A percentile compares a stretch with the other conserved stretches of the same genome.
Conservation (phyloP, 2,329 filamentous ascomycete species). For the Stagonosporopsis chrysanthemi region DNA sequence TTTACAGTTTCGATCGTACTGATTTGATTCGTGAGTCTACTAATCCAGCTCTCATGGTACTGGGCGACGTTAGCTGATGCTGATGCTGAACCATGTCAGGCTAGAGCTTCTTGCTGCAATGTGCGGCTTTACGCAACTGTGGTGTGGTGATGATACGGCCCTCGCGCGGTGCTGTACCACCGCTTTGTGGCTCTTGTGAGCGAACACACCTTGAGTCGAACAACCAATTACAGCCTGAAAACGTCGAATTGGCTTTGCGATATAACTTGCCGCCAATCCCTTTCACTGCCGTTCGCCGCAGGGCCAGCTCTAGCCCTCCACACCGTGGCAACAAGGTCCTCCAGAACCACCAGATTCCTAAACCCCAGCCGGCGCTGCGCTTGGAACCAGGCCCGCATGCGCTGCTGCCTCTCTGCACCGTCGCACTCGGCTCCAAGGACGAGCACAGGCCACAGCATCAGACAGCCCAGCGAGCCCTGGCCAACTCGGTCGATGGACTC, state of each 20-base stretch:
- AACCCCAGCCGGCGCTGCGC: constrained; percentile 19
- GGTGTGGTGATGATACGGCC: no score
- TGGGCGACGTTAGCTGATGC: no score
- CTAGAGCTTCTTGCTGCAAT: no score
- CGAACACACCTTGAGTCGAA: no score
- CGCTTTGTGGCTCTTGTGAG: no score
- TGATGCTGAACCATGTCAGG: no score
- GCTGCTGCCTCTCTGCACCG: not conserved
- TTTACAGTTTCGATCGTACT: no score
- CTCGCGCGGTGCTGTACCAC: no score
- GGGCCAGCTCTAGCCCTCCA: constrained; percentile 4
- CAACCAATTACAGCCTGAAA: constrained; percentile 11
- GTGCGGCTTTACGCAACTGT: no score
- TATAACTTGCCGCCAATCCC: constrained; percentile 16
- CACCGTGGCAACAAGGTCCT: constrained; percentile 16
- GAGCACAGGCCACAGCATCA: constrained; percentile 24
- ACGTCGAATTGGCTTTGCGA: constrained; percentile 14
- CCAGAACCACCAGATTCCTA: constrained; percentile 15
- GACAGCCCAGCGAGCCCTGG: constrained; percentile 15
- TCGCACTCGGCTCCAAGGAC: constrained; percentile 21
- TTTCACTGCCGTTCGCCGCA: not conserved
- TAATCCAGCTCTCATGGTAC: no score
- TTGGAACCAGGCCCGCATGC: constrained; percentile 16
- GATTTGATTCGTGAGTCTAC: no score
- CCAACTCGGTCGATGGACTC: constrained; percentile 18